Evolutionary conservation across 257 asterid species (phyloP).

Genomic region (Solanum tarapatanum): DNA sequence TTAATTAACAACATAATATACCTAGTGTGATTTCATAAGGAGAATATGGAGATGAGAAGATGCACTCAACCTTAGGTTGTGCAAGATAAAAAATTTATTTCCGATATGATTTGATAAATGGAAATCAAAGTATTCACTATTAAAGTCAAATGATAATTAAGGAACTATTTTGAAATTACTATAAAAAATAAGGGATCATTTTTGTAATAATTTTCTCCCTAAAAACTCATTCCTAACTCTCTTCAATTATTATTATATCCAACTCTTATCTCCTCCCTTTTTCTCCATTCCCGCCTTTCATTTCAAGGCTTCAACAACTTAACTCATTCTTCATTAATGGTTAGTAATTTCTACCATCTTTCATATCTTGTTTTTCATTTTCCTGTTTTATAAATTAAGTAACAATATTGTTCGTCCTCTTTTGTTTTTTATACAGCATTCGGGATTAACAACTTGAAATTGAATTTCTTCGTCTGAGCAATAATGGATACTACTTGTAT

Average conservation of each 20-base stretch:
- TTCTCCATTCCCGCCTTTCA: neutral
- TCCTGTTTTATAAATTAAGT: neutral
- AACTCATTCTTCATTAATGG: neutral
- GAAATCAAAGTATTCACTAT: accelerated
- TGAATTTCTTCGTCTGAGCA: neutral
- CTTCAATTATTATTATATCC: neutral
- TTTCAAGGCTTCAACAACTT: neutral
- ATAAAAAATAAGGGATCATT: neutral
- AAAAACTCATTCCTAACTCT: neutral
- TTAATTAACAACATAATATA: neutral
- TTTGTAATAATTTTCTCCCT: neutral
- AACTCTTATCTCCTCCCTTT: neutral
- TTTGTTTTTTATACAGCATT: neutral
- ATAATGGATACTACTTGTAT: neutral
- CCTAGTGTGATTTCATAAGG: no score
- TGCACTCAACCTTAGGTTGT: no score
- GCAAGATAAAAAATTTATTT: no score
- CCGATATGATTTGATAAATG: no score
- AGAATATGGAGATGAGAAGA: no score
- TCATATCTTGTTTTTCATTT: neutral
- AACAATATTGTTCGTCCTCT: neutral
- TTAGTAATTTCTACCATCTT: neutral
- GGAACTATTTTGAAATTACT: neutral
- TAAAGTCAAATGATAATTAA: neutral
- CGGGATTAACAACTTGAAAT: neutral